Percentiles rank a stretch among this genome's conserved stretches.
Conservation (phyloP, 169 alveolate species). For the Cyclospora cayetanensis region DNA sequence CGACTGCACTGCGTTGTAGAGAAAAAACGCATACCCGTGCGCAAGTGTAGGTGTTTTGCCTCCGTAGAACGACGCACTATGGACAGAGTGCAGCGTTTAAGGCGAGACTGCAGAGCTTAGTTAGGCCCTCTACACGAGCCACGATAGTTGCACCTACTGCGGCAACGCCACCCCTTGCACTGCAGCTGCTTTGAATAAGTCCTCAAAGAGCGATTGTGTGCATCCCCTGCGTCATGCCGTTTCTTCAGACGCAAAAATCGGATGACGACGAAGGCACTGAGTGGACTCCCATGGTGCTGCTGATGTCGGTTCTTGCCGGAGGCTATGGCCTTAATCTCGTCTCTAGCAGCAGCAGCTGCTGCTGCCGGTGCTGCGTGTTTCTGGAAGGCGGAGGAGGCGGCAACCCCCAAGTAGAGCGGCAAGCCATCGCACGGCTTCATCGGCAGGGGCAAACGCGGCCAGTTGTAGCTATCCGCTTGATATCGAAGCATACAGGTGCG, state of each 20-base stretch:
- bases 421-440: slow-evolving; percentile 52
- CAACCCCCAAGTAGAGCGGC: slow-evolving; percentile 45
- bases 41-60: too few species aligned
- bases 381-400: slow-evolving; percentile 64
- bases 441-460: slow-evolving; percentile 40
- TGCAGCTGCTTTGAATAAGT: too few species aligned
- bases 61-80: too few species aligned
- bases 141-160: too few species aligned
- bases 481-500: slow-evolving; percentile 41
- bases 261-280: background rate
- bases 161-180: too few species aligned
- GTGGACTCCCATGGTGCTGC: slow-evolving; percentile 29
- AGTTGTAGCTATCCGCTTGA: slow-evolving; percentile 34
- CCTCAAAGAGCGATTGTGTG: too few species aligned
- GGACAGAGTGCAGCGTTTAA: too few species aligned
- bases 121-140: too few species aligned
- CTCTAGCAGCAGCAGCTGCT: slow-evolving; percentile 14
- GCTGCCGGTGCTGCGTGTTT: slow-evolving; percentile 40
- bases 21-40: too few species aligned
- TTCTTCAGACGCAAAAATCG: background rate
- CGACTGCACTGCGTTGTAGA: too few species aligned
- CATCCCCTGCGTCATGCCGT: too few species aligned
- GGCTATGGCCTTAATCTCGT: slow-evolving; percentile 55
- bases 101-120: too few species aligned
- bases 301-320: slow-evolving; percentile 19